Evolutionary conservation across 352 stramenopile genomes (phyloP), one percentile per base, ranked within the genome.

Genomic region (Phytophthora fragariaefolia): DNA sequence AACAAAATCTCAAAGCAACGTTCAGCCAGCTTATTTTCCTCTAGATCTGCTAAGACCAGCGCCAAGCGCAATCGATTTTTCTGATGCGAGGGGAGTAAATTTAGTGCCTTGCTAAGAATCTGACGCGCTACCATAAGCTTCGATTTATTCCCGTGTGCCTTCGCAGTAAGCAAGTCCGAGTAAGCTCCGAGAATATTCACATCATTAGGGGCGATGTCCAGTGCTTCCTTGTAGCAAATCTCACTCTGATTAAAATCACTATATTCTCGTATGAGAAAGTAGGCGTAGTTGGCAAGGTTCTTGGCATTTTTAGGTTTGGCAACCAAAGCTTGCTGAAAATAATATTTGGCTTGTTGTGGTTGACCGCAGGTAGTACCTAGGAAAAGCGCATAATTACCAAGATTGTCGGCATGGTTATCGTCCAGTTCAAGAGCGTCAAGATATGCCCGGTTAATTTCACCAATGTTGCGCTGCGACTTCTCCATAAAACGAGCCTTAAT

Each of bases 401-500:
- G 65, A 24, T 81, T 77, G 15, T 60, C 40, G 6, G 65, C 71
- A 22, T 87, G 67, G 13, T 56, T 47, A 0, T 34, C 23, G 20
- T 87, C 73, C 17, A 77, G 15, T 23, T 45, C 24, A 3, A 87
- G 60, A 4, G 73, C 78, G 45, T 77, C 56, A 26, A 80, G 43
- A 36, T 83, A 87, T 0, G 60, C 28, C 34, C 66, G 64, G 17
- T 62, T 57, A 24, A 76, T 71, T 24, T 83, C 73, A 3, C 70
- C 40, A 4, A 52, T 23, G 18, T 58, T 45, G 2, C 66, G 68
- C 8, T 58, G 71, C 8, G 52, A 50, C 18, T 73, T 71, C 54
- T 87, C 65, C 43, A 87, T 65, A 23, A 82, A 87, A 2, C 69
- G 49, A 10, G 76, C 78, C 46, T 87, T 87, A 26, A 79, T 68